Conservation (phyloP, 208 protist genomes). For the Crithidia fasciculata region DNA sequence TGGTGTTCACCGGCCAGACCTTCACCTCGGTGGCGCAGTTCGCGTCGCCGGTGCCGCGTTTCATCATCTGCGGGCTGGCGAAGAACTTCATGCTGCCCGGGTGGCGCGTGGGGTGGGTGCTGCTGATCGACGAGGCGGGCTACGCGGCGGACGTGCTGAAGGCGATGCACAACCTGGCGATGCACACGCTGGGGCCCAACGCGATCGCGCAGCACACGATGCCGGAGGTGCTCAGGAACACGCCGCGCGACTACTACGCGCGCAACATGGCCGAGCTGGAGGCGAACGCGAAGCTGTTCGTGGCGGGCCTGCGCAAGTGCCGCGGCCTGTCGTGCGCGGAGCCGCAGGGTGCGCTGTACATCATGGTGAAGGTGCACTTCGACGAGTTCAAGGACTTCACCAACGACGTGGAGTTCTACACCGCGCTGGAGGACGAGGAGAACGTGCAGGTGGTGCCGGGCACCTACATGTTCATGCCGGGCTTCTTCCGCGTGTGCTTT, state of each 20-base stretch:
- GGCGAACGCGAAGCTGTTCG: conserved; percentile 46
- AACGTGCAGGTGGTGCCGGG: conserved; percentile 92
- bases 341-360: conserved; percentile 91
- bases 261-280: conserved; percentile 56
- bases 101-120: conserved; percentile 93
- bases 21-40: conserved; percentile 88
- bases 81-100: conserved; percentile 93
- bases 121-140: conserved; percentile 71
- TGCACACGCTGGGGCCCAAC: conserved; percentile 87
- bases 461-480: conserved; percentile 70
- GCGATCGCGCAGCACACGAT: conserved; percentile 87
- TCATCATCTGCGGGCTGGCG: conserved; percentile 90
- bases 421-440: conserved; percentile 81
- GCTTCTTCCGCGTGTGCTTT: conserved; percentile 82
- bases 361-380: conserved; percentile 86
- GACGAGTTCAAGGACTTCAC: conserved; percentile 69
- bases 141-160: conserved; percentile 35
- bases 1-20: conserved; percentile 83
- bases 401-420: conserved; percentile 83
- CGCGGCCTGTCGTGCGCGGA: conserved; percentile 51
- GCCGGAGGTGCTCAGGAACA: conserved; percentile 73
- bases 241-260: conserved; percentile 46
- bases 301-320: conserved; percentile 37
- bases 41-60: conserved; percentile 73
- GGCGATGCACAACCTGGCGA: conserved; percentile 59